These are phyloP conservation scores for Plasmodium adleri DNA, from an alignment of 169 alveolate genomes.

Conservation along the genomic window DNA sequence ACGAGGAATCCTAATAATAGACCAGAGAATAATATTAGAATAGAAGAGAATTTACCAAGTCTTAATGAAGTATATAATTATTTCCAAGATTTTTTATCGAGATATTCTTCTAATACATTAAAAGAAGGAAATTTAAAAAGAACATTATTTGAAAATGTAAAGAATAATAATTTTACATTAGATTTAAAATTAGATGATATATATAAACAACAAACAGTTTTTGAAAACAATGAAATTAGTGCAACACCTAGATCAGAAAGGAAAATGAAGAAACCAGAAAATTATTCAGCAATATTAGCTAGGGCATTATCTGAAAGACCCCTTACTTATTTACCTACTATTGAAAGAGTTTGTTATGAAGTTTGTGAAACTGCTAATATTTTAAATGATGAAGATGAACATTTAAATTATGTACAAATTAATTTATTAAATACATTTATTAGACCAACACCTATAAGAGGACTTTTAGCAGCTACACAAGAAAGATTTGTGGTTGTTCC, in stretches of 20 bases:
- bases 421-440: slow-evolving; percentile 84
- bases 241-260: slow-evolving; percentile 78
- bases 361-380: slow-evolving; percentile 84
- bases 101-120: slow-evolving; percentile 84
- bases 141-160: slow-evolving; percentile 82
- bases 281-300: slow-evolving; percentile 83
- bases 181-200: slow-evolving; percentile 86
- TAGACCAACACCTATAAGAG: slow-evolving; percentile 86
- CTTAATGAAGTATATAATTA: slow-evolving; percentile 83
- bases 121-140: slow-evolving; percentile 86
- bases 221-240: slow-evolving; percentile 77
- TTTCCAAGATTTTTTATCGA: slow-evolving; percentile 81
- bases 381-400: slow-evolving; percentile 81
- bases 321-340: slow-evolving; percentile 82
- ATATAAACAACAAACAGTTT: slow-evolving; percentile 83
- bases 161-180: slow-evolving; percentile 83
- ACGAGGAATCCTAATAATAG: slow-evolving; percentile 72
- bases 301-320: slow-evolving; percentile 86
- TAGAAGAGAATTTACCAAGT: slow-evolving; percentile 84
- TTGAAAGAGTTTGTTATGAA: slow-evolving; percentile 84
- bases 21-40: slow-evolving; percentile 62
- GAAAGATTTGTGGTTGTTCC: slow-evolving; percentile 95
- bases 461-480: slow-evolving; percentile 82
- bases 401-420: slow-evolving; percentile 82
- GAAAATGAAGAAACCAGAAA: slow-evolving; percentile 73